Evolutionary conservation across 371 early-diverging fungal species (phyloP), one percentile per base, ranked within the genome.

Genomic region (Mortierella sp.): DNA sequence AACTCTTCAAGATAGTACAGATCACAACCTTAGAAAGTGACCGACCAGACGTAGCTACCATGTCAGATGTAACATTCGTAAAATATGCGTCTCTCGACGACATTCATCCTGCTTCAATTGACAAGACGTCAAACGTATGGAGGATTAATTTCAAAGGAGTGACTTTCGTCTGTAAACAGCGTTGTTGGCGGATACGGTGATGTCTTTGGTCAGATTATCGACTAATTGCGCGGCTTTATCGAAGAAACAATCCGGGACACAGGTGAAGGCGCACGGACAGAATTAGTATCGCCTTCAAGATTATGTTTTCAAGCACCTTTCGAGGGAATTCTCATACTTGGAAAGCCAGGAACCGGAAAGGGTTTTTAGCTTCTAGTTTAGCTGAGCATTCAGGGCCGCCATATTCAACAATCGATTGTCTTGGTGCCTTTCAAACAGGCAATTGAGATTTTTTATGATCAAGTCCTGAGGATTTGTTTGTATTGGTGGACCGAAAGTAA

Each of bases 351-450:
- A 10, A 88, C 87, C 24, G 93, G 93, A 40, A 93, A 93, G 78
- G 91, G 91, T 16, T 84, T 14, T 65, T 91, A 18, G 90, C 91
- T 10, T 71, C 85, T 18, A 64, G 83, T 30, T 68, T 93, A 39
- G 89, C 90, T 39, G 63, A 73, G 37, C 28, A 64, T 62, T 89
- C 92, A 5, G 86, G 85, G 18, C 64, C 92, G n/a, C 89, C 90
- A 10, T 92, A 86, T 65, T 83, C 84, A 20, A 47, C 89, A 28
- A 67, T 94, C 45, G 91, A 91, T 69, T 90, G 92, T 59, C 89
- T 94, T 14, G 93, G 94, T 70, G 79, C 94, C 8, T 95, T 93
- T 67, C 87, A 88, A 72, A 83, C 89, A 70, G 90, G 93, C 90
- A 85, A 51, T 11, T 1, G 18, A n/a, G 9, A 26, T 30, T n/a